Evolutionary conservation across 495 filamentous ascomycete species (phyloP).

Genomic region (Aspergillus ostianus): DNA sequence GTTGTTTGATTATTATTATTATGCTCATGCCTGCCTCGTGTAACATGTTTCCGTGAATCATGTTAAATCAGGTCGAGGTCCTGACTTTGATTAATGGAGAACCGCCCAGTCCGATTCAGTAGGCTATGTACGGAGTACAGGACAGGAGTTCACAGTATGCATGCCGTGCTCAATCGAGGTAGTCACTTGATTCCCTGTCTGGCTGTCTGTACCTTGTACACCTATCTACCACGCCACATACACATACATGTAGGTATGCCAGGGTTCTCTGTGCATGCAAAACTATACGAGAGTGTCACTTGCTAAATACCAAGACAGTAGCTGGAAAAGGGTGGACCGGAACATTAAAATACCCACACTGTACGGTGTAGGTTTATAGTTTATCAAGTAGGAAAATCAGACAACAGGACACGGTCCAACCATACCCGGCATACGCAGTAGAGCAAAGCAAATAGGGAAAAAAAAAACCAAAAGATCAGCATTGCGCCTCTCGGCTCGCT

Average conservation of each 20-base stretch:
- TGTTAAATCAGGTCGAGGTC: background rate
- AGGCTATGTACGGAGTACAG: too few species aligned
- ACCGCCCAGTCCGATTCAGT: background rate
- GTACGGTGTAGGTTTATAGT: too few species aligned
- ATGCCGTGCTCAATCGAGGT: background rate
- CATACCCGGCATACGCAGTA: too few species aligned
- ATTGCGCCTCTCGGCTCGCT: background rate
- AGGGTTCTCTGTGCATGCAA: too few species aligned
- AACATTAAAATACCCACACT: too few species aligned
- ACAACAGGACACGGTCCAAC: background rate
- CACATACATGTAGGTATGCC: too few species aligned
- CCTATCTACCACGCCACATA: too few species aligned
- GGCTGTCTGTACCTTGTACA: too few species aligned
- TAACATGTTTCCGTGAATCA: background rate
- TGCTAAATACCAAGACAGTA: too few species aligned
- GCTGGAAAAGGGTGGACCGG: too few species aligned
- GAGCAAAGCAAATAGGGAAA: background rate
- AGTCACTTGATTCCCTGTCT: background rate
- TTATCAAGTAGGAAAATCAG: too few species aligned
- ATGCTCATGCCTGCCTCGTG: background rate
- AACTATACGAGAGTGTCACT: too few species aligned
- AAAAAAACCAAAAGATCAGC: background rate
- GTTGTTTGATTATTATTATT: background rate
- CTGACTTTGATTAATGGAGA: background rate
- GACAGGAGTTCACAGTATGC: background rate